These are phyloP conservation scores for Paecilomyces niveus DNA, from an alignment of 2,329 filamentous ascomycete species.

Conservation along the genomic window DNA sequence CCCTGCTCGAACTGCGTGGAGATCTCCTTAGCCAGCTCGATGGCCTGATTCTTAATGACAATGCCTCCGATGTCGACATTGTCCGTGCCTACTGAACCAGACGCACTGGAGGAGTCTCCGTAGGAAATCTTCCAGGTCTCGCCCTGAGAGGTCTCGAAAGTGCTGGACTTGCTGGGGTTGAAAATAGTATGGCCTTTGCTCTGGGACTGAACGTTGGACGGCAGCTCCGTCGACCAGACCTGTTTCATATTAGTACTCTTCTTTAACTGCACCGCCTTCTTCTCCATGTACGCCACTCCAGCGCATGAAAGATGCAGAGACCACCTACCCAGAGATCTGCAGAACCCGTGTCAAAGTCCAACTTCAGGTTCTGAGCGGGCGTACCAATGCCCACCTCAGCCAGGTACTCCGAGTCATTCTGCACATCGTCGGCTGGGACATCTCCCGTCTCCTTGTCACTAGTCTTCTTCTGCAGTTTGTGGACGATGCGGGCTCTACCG, in stretches of 20 bases:
- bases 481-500: conserved; percentile 42
- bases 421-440: conserved; percentile 54
- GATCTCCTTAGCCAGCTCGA: conserved; percentile 57
- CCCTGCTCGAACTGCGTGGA: conserved; percentile 52
- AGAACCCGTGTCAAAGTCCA: conserved; percentile 66
- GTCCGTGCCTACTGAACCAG: conserved; percentile 59
- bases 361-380: conserved; percentile 52
- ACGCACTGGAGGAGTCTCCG: conserved; percentile 61
- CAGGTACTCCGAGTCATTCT: conserved; percentile 62
- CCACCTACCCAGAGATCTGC: conserved; percentile 60
- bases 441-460: conserved; percentile 37
- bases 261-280: not conserved
- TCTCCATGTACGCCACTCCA: not conserved
- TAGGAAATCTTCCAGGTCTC: conserved; percentile 60
- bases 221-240: conserved; percentile 51
- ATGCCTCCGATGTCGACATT: conserved; percentile 56
- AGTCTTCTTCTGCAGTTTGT: conserved; percentile 47
- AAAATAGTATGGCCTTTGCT: conserved; percentile 48
- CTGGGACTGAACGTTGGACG: conserved; percentile 26
- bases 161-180: conserved; percentile 54
- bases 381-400: conserved; percentile 59
- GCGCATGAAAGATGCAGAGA: not conserved
- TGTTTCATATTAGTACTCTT: conserved; percentile 15
- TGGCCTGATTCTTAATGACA: conserved; percentile 52
- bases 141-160: conserved; percentile 45